Percentiles rank a stretch among this genome's conserved stretches.
Conservation (phyloP, 2,329 filamentous ascomycete genomes). For the Botrytis deweyae region DNA sequence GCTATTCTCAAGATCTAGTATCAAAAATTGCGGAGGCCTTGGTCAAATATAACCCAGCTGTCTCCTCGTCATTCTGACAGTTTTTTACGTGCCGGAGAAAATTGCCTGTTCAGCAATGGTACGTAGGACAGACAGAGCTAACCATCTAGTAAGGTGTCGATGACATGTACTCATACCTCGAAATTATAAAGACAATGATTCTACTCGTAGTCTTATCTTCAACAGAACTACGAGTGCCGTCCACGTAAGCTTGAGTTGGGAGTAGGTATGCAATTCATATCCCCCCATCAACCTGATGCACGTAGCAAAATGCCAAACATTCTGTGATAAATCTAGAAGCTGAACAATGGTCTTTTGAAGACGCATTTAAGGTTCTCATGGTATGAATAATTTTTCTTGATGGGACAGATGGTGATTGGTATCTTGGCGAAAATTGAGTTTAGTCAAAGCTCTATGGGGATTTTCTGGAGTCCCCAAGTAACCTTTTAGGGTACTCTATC, state of each 20-base stretch:
- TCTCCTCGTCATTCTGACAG: not conserved
- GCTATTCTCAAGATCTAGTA: not conserved
- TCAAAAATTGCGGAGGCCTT: not conserved
- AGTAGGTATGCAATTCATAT: not conserved
- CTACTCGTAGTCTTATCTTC: not conserved
- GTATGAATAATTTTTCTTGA: not conserved
- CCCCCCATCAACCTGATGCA: not conserved
- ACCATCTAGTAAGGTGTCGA: not conserved
- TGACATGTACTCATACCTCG: not conserved
- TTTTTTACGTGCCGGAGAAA: not conserved
- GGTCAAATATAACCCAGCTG: not conserved
- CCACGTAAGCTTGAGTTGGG: not conserved
- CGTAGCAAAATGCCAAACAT: not conserved
- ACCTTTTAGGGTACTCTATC: not conserved
- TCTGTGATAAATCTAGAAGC: not conserved
- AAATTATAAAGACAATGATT: not conserved
- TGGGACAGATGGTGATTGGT: not conserved
- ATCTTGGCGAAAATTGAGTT: slow-evolving; percentile 1
- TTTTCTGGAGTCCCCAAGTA: slow-evolving; percentile 1
- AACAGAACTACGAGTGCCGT: not conserved
- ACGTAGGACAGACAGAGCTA: not conserved
- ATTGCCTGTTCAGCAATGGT: not conserved
- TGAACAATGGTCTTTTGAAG: not conserved
- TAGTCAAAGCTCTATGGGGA: slow-evolving; percentile 9
- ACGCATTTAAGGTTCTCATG: not conserved